These are phyloP conservation scores for Streptanthus diversifolius DNA, from an alignment of 345 rosid genomes.

Conservation along the genomic window DNA sequence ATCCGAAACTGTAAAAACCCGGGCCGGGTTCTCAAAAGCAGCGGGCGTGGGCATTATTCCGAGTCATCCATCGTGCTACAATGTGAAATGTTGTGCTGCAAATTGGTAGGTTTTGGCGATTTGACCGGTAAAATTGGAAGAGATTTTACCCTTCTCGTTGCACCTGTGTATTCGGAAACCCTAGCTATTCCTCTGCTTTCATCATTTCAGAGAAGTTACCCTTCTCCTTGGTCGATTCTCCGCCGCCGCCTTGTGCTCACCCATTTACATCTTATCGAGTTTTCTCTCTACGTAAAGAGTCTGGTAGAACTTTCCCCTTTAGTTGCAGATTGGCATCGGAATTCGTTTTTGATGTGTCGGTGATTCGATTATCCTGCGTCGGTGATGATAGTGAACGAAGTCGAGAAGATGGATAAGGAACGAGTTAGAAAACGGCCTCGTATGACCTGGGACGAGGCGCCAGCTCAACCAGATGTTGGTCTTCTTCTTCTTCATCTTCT, in stretches of 20 bases:
- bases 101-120: too few species aligned
- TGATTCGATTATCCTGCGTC: neutral
- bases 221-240: neutral
- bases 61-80: neutral
- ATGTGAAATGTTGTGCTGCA: too few species aligned
- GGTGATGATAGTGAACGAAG: conserved; percentile 26
- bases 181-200: conserved; percentile 21
- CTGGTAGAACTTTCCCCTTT: conserved; percentile 20
- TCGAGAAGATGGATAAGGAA: conserved; percentile 46
- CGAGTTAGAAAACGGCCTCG: conserved; percentile 62
- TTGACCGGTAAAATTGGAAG: neutral
- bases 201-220: neutral
- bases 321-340: conserved; percentile 24
- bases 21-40: neutral
- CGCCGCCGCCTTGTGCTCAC: neutral
- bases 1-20: neutral
- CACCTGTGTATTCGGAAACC: conserved; percentile 14
- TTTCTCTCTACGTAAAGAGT: conserved; percentile 4
- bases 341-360: neutral
- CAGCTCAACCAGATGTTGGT: conserved; percentile 56
- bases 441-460: conserved; percentile 62
- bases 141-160: too few species aligned
- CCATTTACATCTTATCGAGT: neutral
- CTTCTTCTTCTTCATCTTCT: neutral
- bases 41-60: neutral